Evolutionary conservation across 805 yeast species (phyloP), one percentile per base, ranked within the genome.

Genomic region (Starmerella vaccinii): DNA sequence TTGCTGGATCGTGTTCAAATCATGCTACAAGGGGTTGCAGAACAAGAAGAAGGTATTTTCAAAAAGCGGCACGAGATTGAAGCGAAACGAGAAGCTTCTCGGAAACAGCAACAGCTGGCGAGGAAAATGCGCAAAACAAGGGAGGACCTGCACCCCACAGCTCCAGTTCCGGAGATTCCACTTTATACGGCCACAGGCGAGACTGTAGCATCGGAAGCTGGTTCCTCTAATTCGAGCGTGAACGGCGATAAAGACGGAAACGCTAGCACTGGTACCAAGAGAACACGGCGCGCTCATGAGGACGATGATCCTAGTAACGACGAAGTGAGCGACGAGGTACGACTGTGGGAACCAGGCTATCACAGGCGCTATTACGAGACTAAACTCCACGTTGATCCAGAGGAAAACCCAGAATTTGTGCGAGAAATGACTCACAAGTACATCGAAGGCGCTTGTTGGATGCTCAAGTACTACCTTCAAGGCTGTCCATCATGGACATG

Each of bases 401-500:
- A 75, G 21, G 75, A 74, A 2, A 81, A 78, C 43, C 77, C 74
- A 46, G 71, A 74, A 1, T 67, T 70, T 18, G 70, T 77, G 19
- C 74, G 81, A 40, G 75, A 73, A 55, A 80, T 92, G 61, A 87
- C 81, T 0, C 70, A 71, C 49, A 76, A 80, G 45, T 92, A 92
- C 62, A 75, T 92, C 49, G 96, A 90, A 66, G 99, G 99, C 55
- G 84, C 92, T 4, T 80, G 95, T n/a, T 92, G 99, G 99, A 95
- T 82, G 1, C 71, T 92, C 56, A 68, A 86, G 49, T 92, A 92
- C 65, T 92, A 92, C 68, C 90, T 86, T 66, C 97, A 92, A 67
- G 97, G 97, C 2, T 90, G 97, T 68, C 95, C 95, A 0, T 90
- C 97, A 0, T 92, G 99, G 99, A 81, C 81, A 49, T 92, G 98